Base-by-base conservation (phyloP, 2,329 filamentous ascomycete genomes). In the Penicillium sp. region DNA sequence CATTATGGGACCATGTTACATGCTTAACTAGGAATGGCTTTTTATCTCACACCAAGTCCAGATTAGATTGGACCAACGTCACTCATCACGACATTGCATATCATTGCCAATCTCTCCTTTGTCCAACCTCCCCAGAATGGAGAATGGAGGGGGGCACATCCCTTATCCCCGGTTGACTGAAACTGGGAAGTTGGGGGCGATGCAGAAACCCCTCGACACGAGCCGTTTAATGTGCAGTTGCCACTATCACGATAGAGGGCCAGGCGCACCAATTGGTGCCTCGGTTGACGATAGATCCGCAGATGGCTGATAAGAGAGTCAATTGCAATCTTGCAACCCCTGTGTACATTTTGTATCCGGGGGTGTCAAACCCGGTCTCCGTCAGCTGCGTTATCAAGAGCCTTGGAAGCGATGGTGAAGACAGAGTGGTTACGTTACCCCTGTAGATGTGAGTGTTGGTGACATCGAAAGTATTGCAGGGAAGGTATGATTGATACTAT, bases 271-370 rank as follows among this genome's bases (percentile, higher is more conserved):
- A 53, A 61, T 61, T 61, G 57, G 55, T 52, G 50, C 18, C 1
- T 14, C 29, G 5, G 9, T n/a, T 29, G 48, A 39, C 22, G 38
- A 50, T 55, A 38, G 53, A 50, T 53, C 55, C 50, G 43, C 56
- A 59, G 39, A 29, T 20, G 44, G 40, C 47, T 26, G 58, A 59
- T 61, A 56, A 61, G 58, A 60, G 52, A 60, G 39, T 50, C 48
- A n/a, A 50, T 50, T 26, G n/a, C 24, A 39, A 46, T 31, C 44
- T 38, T 32, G 26, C 16, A 32, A 50, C 18, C 37, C 26, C 18
- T 32, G 37, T 29, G 13, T 11, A 20, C 29, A 34, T 44, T 13
- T 13, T 10, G 4, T 8, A 16, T 20, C 8, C 26, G 20, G 35
- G 20, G 43, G 4, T 13, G 14, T 38, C 13, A 35, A 11, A 20